A percentile compares a stretch with the other conserved stretches of the same genome.
Conservation (phyloP, 441 rosid species). For the Breynia disticha region DNA sequence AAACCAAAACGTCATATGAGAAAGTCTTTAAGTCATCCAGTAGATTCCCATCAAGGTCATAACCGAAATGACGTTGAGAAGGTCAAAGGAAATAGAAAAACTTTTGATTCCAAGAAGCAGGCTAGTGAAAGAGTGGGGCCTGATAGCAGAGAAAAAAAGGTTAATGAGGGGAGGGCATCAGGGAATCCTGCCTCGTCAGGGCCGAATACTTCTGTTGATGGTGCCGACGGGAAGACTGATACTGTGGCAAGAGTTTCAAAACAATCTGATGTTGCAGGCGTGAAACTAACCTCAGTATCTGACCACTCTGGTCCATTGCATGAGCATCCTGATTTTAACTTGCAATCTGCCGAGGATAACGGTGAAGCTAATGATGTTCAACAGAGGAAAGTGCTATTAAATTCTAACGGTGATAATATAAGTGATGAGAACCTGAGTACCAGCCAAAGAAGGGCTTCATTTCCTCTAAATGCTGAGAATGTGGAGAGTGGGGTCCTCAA, state of each 20-base stretch:
- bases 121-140: constrained; percentile 29
- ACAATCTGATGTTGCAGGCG: constrained; percentile 21
- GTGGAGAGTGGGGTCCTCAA: constrained; percentile 38
- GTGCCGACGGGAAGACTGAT: constrained; percentile 28
- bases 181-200: constrained; percentile 22
- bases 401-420: constrained; percentile 12
- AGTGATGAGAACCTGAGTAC: constrained; percentile 29
- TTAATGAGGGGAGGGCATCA: constrained; percentile 28
- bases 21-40: constrained; percentile 30
- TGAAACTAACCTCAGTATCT: constrained; percentile 19
- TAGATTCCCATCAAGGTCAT: constrained; percentile 32
- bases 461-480: constrained; percentile 40
- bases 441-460: constrained; percentile 45
- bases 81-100: constrained; percentile 43
- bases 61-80: constrained; percentile 35
- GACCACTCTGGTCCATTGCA: constrained; percentile 20
- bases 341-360: constrained; percentile 20
- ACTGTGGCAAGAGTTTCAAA: constrained; percentile 15
- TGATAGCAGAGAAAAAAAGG: constrained; percentile 36
- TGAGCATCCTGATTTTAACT: constrained; percentile 10
- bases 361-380: constrained; percentile 16
- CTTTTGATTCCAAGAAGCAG: constrained; percentile 34
- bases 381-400: constrained; percentile 1
- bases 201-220: constrained; percentile 21
- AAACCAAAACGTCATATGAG: constrained; percentile 43